Conservation (phyloP, 768 basidiomycete genomes). For the Tubosaeta sp. region DNA sequence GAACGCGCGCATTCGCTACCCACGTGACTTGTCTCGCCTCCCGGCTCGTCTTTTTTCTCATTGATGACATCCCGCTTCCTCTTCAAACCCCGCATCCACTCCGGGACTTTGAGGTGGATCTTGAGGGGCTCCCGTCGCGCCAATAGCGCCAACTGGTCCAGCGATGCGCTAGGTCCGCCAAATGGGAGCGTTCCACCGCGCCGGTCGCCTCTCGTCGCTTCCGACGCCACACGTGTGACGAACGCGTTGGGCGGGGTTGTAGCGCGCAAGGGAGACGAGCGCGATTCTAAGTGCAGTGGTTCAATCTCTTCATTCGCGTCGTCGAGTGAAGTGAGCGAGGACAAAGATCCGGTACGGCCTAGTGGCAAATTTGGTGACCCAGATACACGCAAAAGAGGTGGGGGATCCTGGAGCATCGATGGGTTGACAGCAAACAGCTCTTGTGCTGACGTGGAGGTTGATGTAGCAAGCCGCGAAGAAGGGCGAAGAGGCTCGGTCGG, state of each 20-base stretch:
- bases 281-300: not conserved
- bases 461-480: not conserved
- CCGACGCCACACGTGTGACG: not conserved
- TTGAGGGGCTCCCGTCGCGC: conserved; percentile 13
- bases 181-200: not conserved
- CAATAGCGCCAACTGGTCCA: conserved; percentile 13
- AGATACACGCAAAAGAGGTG: not conserved
- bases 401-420: conserved; percentile 6
- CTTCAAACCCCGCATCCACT: conserved; percentile 8
- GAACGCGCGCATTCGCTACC: not conserved
- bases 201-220: not conserved
- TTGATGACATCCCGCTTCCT: conserved; percentile 7
- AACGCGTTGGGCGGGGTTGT: not conserved
- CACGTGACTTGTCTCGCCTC: not conserved
- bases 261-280: not conserved
- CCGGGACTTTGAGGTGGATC: conserved; percentile 9
- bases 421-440: conserved; percentile 6
- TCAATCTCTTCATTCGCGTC: not conserved
- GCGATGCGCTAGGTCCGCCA: conserved; percentile 21
- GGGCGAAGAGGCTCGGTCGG: not conserved
- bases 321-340: conserved; percentile 14
- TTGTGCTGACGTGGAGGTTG: not conserved
- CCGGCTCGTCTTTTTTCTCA: not conserved
- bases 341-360: not conserved
- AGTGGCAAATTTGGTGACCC: not conserved